Base-by-base conservation (phyloP, 179 eudicot genomes). In the Silene vulgaris region DNA sequence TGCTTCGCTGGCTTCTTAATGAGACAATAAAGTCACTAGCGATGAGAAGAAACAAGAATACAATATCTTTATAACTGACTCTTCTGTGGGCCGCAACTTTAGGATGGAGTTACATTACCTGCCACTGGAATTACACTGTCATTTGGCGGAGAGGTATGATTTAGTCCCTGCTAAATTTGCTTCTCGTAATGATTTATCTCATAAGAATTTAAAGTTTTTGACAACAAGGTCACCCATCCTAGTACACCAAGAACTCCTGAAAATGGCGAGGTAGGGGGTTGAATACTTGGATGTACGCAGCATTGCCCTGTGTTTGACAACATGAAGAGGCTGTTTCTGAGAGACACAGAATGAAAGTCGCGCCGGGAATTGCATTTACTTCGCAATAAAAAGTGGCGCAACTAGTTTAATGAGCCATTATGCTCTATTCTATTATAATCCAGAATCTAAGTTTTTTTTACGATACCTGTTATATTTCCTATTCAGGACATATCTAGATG, bases 41-140 rank as follows among this genome's bases (percentile, higher is more conserved):
- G 17, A 43, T 19, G 14, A 40, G 37, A 23, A 20, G 60, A 48
- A 70, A 63, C 11, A 72, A n/a, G 30, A 6, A 3, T 37, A 17
- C 23, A 21, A 26, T 9, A 45, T 64, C 3, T 9, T 50, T 30
- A 61, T 17, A 66, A 64, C 76, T 65, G 40, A 75, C 35, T 64
- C 32, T 59, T 1, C 8, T 13, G 56, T 75, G 67, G n/a, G 26
- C 17, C 85, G 70, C 30, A 67, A 88, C 65, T 82, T 78, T 80
- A 95, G 99, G 99, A 96, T 86, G 99, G 99, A 86, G 96, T 88
- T 56, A 81, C 93, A 81, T 83, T 96, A 65, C 97, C 99, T 19
- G 78, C 85, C 26, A 90, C 99, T 74, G 97, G 90, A 80, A 82
- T 90, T 71, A 85, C 89, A 48, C 78, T 93, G 73, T 84, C 92